Evolutionary conservation across 352 stramenopile genomes (phyloP).

Genomic region (Pythium coloratum): DNA sequence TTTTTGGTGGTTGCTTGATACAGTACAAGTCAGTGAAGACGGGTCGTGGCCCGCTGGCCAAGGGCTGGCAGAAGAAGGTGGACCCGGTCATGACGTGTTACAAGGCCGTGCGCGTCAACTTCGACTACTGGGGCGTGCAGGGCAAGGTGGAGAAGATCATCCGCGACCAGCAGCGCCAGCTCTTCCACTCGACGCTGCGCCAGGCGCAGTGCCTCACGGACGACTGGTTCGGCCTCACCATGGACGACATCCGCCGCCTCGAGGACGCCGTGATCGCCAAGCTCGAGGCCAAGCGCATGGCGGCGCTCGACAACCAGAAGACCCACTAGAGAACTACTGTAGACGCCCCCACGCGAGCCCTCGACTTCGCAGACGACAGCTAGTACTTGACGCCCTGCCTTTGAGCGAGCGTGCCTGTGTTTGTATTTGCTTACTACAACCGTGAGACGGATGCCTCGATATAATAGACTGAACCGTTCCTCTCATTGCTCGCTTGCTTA

Average conservation of each 20-base stretch:
- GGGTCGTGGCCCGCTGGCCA: slow-evolving; percentile 59
- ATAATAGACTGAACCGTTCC: neutral
- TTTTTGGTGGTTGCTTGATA: neutral
- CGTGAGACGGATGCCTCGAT: slow-evolving; percentile 1
- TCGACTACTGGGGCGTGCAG: slow-evolving; percentile 87
- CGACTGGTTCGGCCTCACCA: slow-evolving; percentile 81
- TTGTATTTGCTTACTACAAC: too few species aligned
- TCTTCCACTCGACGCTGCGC: slow-evolving; percentile 58
- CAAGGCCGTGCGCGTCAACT: slow-evolving; percentile 87
- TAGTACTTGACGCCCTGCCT: too few species aligned
- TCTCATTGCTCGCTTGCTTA: neutral
- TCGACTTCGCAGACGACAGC: too few species aligned
- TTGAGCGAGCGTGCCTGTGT: too few species aligned
- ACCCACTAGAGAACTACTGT: slow-evolving; percentile 15
- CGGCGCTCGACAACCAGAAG: slow-evolving; percentile 44
- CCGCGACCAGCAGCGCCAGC: slow-evolving; percentile 77
- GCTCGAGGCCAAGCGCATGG: slow-evolving; percentile 68
- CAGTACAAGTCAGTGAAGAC: slow-evolving; percentile 78
- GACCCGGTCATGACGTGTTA: slow-evolving; percentile 86
- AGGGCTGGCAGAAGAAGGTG: slow-evolving; percentile 68
- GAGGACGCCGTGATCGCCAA: slow-evolving; percentile 75
- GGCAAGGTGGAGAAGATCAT: slow-evolving; percentile 82
- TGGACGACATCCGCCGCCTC: slow-evolving; percentile 83
- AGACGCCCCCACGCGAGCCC: too few species aligned
- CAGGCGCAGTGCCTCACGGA: slow-evolving; percentile 80